phyloP scores from a whole-genome alignment of 805 yeast genomes.

The Saturnispora silvae region DNA sequence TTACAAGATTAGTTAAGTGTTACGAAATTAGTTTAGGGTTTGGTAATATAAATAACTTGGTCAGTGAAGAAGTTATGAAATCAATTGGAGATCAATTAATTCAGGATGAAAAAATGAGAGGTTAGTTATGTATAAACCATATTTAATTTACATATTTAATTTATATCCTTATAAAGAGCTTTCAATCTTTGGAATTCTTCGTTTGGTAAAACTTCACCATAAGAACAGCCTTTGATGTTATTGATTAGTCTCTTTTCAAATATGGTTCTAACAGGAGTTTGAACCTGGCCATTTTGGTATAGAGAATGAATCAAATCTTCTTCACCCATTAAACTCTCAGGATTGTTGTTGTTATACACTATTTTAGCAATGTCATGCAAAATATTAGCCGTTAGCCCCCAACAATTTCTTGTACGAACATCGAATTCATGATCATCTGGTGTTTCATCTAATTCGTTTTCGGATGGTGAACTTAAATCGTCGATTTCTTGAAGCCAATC shows the following conservation, averaged over 20 bases:
- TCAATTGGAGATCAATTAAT: conserved; percentile 64
- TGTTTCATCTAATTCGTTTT: no score
- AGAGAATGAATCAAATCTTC: conserved; percentile 55
- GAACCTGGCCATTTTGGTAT: conserved; percentile 41
- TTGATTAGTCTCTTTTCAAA: conserved; percentile 47
- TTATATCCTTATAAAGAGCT: background rate
- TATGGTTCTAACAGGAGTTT: conserved; percentile 32
- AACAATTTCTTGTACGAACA: conserved; percentile 50
- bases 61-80: conserved; percentile 65
- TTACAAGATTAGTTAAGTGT: conserved; percentile 63
- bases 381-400: conserved; percentile 79
- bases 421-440: conserved; percentile 30
- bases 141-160: background rate
- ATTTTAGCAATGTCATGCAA: conserved; percentile 59
- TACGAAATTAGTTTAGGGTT: conserved; percentile 86
- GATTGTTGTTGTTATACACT: conserved; percentile 31
- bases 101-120: conserved; percentile 67
- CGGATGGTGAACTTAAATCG: conserved; percentile 42
- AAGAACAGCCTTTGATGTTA: conserved; percentile 31
- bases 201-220: conserved; percentile 34
- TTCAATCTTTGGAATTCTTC: conserved; percentile 29
- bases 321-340: conserved; percentile 37
- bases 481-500: conserved; percentile 53
- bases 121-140: conserved; percentile 20
- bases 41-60: conserved; percentile 56